These are phyloP conservation scores for Hordeum marinum DNA, from an alignment of 176 grass and related monocot genomes.

Conservation along the genomic window DNA sequence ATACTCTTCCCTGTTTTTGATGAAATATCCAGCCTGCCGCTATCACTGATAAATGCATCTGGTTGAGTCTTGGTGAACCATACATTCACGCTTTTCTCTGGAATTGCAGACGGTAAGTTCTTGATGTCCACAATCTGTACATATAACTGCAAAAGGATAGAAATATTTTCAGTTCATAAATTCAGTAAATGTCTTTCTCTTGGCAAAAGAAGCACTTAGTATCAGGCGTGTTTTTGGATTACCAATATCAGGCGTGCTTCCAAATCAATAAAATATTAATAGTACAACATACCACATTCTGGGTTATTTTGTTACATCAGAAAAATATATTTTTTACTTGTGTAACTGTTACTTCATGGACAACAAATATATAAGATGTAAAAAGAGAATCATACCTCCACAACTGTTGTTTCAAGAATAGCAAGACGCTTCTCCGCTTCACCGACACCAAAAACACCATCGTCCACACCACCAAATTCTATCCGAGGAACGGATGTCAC, in stretches of 20 bases:
- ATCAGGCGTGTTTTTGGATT: neutral
- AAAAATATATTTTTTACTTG: neutral
- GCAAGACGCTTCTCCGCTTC: conserved; percentile 30
- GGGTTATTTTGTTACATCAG: neutral
- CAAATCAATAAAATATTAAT: neutral
- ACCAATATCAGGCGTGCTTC: too few relatives aligned
- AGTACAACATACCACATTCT: neutral
- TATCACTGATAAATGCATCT: conserved; percentile 58
- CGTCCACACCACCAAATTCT: neutral
- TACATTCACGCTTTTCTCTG: conserved; percentile 54
- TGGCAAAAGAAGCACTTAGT: neutral
- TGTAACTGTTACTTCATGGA: neutral
- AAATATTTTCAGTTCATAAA: conserved; percentile 13
- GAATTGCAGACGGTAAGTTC: conserved; percentile 45
- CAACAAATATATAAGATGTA: neutral
- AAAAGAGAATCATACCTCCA: conserved; percentile 51
- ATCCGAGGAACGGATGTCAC: conserved; percentile 42
- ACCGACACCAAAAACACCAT: neutral
- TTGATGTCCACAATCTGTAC: conserved; percentile 86
- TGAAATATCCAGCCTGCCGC: conserved; percentile 48
- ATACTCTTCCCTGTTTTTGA: conserved; percentile 44
- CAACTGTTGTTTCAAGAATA: conserved; percentile 24
- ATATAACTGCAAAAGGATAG: conserved; percentile 46
- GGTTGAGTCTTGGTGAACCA: conserved; percentile 61
- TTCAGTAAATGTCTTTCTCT: neutral